Conservation (phyloP, 1,284 basidiomycete genomes). For the Sporisorium sorghi region DNA sequence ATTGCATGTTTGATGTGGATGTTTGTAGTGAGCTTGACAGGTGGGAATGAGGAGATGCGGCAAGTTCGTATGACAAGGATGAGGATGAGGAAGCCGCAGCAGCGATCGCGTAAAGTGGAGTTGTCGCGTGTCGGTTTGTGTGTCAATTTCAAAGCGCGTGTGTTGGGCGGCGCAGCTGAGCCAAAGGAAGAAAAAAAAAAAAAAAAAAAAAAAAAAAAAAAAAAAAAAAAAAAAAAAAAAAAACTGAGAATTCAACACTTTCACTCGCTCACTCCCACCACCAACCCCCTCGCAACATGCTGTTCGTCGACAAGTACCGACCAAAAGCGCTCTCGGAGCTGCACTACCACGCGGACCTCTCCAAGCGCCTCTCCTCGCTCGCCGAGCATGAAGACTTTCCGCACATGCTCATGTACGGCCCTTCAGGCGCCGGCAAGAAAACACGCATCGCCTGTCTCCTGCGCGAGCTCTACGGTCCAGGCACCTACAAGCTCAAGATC, state of each 20-base stretch:
- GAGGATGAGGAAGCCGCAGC: constrained; percentile 1
- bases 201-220: too few relatives aligned
- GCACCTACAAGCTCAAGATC: constrained; percentile 97
- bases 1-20: not conserved
- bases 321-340: constrained; percentile 86
- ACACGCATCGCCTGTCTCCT: constrained; percentile 86
- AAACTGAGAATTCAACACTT: constrained; percentile 8
- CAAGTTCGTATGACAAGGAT: not conserved
- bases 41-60: not conserved
- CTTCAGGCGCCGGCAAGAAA: constrained; percentile 97
- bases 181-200: too few relatives aligned
- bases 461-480: constrained; percentile 88
- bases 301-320: constrained; percentile 77
- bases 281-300: constrained; percentile 41
- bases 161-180: constrained; percentile 13
- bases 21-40: not conserved
- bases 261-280: not conserved
- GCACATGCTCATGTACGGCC: constrained; percentile 97
- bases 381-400: constrained; percentile 80
- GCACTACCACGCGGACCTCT: constrained; percentile 87
- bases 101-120: constrained; percentile 19
- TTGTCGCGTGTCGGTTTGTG: constrained; percentile 11
- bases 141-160: constrained; percentile 14
- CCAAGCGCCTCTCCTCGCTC: constrained; percentile 82
- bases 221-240: too few relatives aligned